Conservation (phyloP, 2,329 filamentous ascomycete genomes). For the Colletotrichum scovillei region DNA sequence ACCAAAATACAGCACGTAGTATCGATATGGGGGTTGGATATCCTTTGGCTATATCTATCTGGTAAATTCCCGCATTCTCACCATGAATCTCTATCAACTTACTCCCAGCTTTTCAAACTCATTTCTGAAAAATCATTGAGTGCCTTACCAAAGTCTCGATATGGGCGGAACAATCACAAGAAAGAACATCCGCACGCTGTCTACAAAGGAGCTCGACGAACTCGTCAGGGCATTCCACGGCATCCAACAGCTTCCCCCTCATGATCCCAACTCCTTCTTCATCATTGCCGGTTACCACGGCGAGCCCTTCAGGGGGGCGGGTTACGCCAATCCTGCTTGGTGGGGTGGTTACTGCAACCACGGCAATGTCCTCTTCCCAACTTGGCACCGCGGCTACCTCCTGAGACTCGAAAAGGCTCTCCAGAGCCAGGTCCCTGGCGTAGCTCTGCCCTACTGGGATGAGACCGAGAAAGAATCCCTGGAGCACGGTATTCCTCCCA, state of each 20-base stretch:
- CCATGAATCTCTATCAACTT: accelerated
- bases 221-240: conserved; percentile 9
- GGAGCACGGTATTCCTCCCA: background rate
- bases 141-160: background rate
- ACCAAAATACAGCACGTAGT: background rate
- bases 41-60: background rate
- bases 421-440: conserved; percentile 20
- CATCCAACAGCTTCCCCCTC: conserved; percentile 11
- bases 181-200: conserved; percentile 3
- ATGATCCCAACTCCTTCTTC: conserved; percentile 41
- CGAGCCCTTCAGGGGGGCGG: conserved; percentile 41
- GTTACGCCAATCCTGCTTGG: conserved; percentile 36
- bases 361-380: conserved; percentile 42
- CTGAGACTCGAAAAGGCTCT: conserved; percentile 39
- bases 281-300: conserved; percentile 43
- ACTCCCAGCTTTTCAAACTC: too few species aligned
- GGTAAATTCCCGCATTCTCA: background rate
- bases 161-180: background rate
- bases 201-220: conserved; percentile 3
- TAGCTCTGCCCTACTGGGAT: conserved; percentile 40
- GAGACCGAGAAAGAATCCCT: conserved; percentile 13
- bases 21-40: background rate
- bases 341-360: conserved; percentile 47
- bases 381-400: conserved; percentile 46
- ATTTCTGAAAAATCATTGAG: too few species aligned